Evolutionary conservation across 2,329 filamentous ascomycete genomes (phyloP).

Genomic region (Tolypocladium inflatum): DNA sequence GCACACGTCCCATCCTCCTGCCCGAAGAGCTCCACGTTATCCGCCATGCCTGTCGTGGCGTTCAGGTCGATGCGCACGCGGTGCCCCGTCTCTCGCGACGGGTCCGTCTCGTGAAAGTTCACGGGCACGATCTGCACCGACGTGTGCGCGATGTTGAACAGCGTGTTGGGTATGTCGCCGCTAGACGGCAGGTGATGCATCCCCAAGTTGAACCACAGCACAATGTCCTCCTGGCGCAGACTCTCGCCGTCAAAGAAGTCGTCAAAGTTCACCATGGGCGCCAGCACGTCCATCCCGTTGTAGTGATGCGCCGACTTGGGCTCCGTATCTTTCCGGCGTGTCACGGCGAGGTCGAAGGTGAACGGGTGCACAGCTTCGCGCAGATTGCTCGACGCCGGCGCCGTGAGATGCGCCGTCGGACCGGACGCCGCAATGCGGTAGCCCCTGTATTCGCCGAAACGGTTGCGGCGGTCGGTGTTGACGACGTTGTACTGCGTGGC

Average conservation of each 20-base stretch:
- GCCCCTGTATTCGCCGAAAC: conserved; percentile 40
- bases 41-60: neutral
- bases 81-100: neutral
- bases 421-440: conserved; percentile 21
- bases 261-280: conserved; percentile 40
- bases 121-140: neutral
- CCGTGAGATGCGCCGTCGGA: conserved; percentile 24
- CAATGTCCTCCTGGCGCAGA: conserved; percentile 27
- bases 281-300: conserved; percentile 32
- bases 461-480: conserved; percentile 38
- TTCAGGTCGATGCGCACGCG: neutral
- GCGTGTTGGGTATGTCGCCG: conserved; percentile 36
- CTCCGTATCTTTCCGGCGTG: conserved; percentile 43
- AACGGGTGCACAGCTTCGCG: conserved; percentile 37
- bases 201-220: conserved; percentile 43
- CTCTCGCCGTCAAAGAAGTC: conserved; percentile 33
- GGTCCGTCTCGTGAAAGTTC: neutral
- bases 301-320: conserved; percentile 32
- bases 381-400: conserved; percentile 35
- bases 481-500: conserved; percentile 38
- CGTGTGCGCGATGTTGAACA: conserved; percentile 5
- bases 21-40: neutral
- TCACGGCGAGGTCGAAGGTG: conserved; percentile 39
- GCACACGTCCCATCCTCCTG: neutral
- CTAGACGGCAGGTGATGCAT: conserved; percentile 50